Evolutionary conservation across 1,284 basidiomycete genomes (phyloP), one percentile per base, ranked within the genome.

Genomic region (Leccinum huronense): DNA sequence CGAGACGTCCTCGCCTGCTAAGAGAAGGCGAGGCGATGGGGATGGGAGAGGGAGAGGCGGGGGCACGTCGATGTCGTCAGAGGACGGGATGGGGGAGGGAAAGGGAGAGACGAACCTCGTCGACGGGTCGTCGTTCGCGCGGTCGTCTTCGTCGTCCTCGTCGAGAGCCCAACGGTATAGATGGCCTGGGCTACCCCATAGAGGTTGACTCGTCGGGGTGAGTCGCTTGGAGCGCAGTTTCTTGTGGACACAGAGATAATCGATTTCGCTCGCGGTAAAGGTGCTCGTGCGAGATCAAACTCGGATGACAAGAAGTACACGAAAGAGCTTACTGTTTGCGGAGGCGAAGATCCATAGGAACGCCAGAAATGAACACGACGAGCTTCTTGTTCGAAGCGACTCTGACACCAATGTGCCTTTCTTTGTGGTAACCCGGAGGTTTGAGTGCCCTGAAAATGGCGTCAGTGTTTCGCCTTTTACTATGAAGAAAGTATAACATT

Each of bases 221-320:
- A 99, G 84, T 40, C 97, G 91, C 77, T 98, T 99, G 5, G 94
- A 93, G 13, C 97, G 90, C 57, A 99, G 81, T 78, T 98, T 98
- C 81, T 99, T 99, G 84, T 98, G 97, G 3, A 98, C 90, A 72
- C 95, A 98, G 59, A 99, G 88, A 78, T 96, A 99, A 79, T 99
- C 99, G 80, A 99, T 97, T 79, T 99, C 97, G 71, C 89, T 89
- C 40, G 88, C 85, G 51, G 80, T 80, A 72, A 97, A 83, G 8
- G 82, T 79, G 63, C 94, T 40, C 23, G 67, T 31, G 59, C 42
- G 8, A 45, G 34, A 40, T 66, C 38, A 71, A 61, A 33, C 45
- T 61, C 7, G 23, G 30, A 38, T 30, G 40, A 58, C 36, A 6
- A 13, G 11, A 51, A 56, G 7, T 53, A 10, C 10, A 59, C 6